Evolutionary conservation across 805 yeast genomes (phyloP).

Genomic region (Nakazawaea ernobii): DNA sequence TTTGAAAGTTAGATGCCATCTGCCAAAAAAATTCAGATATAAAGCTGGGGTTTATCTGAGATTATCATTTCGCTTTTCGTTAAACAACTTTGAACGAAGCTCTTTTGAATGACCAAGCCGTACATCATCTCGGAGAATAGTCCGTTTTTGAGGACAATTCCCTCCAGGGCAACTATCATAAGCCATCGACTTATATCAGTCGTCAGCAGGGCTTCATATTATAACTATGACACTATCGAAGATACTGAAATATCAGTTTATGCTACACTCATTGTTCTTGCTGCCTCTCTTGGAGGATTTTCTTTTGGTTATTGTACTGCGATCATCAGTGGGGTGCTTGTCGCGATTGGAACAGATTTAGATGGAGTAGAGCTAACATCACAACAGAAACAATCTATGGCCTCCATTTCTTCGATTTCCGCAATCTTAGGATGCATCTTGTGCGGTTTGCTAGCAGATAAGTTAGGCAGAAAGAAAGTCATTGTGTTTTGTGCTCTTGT

Average conservation of each 20-base stretch:
- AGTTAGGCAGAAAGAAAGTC: constrained; percentile 35
- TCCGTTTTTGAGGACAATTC: constrained; percentile 11
- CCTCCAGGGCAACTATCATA: constrained; percentile 5
- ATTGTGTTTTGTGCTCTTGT: constrained; percentile 38
- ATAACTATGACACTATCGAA: constrained; percentile 11
- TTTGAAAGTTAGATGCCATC: neutral
- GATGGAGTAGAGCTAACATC: constrained; percentile 25
- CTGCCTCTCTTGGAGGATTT: constrained; percentile 13
- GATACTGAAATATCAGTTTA: constrained; percentile 11
- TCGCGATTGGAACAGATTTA: constrained; percentile 38
- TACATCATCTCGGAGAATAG: constrained; percentile 8
- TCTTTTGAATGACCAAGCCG: constrained; percentile 3
- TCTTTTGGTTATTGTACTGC: constrained; percentile 61
- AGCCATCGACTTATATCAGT: constrained; percentile 6
- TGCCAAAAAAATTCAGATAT: too few species aligned
- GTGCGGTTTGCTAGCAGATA: constrained; percentile 47
- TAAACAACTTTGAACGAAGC: neutral
- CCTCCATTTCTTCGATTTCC: constrained; percentile 45
- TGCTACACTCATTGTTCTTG: constrained; percentile 19
- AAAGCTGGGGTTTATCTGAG: too few species aligned
- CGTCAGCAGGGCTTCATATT: constrained; percentile 6
- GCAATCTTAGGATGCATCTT: constrained; percentile 47
- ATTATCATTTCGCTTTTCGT: neutral
- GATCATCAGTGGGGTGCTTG: constrained; percentile 53
- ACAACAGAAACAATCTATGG: constrained; percentile 33